These are phyloP conservation scores for Wickerhamomyces bisporus DNA, from an alignment of 805 yeast genomes.

Conservation along the genomic window DNA sequence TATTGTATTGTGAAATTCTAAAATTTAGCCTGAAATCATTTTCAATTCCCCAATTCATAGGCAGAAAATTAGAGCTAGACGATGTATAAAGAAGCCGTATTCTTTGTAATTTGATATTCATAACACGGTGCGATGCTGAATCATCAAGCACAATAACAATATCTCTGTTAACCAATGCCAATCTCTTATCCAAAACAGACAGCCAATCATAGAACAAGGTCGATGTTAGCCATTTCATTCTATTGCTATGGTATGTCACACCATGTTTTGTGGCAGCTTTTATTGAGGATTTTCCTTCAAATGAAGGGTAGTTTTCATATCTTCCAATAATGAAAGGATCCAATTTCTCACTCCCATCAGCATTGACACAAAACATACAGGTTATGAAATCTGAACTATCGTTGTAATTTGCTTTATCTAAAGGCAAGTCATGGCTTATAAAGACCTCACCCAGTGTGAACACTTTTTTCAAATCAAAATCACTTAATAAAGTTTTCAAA, in stretches of 20 bases:
- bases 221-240: constrained; percentile 59
- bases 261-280: constrained; percentile 48
- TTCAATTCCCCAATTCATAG: constrained; percentile 60
- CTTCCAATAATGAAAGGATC: constrained; percentile 59
- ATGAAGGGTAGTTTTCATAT: constrained; percentile 42
- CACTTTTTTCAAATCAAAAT: constrained; percentile 45
- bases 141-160: constrained; percentile 56
- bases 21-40: constrained; percentile 57
- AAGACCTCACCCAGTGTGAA: constrained; percentile 60
- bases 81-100: constrained; percentile 36
- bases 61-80: constrained; percentile 38
- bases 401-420: constrained; percentile 48
- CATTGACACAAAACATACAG: constrained; percentile 56
- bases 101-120: constrained; percentile 43
- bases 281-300: constrained; percentile 32
- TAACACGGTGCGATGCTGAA: constrained; percentile 56
- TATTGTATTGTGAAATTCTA: constrained; percentile 50
- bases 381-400: constrained; percentile 41
- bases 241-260: constrained; percentile 52
- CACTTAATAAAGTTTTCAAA: constrained; percentile 39
- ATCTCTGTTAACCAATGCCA: constrained; percentile 42
- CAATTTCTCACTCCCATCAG: constrained; percentile 58
- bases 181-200: constrained; percentile 52
- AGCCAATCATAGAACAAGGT: constrained; percentile 60
- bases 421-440: constrained; percentile 52